phyloP scores from a whole-genome alignment of 2,329 filamentous ascomycete species.

The Xylaria hypoxylon region DNA sequence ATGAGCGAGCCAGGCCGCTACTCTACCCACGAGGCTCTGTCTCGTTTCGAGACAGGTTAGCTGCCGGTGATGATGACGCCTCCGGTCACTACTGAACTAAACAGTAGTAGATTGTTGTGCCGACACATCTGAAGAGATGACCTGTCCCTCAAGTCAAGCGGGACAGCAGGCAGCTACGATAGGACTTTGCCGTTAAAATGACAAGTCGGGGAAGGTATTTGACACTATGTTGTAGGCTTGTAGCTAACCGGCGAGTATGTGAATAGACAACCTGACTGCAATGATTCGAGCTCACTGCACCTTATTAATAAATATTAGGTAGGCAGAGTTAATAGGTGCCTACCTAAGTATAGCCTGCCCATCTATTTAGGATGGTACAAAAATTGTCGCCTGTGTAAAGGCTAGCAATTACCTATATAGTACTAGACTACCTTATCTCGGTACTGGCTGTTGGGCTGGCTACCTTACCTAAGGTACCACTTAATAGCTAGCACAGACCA shows the following conservation, averaged over 20 bases:
- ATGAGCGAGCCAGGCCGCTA: slow-evolving; percentile 2
- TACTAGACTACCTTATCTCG: not conserved
- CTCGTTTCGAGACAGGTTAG: slow-evolving; percentile 7
- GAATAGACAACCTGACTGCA: slow-evolving; percentile 7
- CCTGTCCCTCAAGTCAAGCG: slow-evolving; percentile 13
- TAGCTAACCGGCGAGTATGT: not conserved
- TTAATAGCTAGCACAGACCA: too few species aligned
- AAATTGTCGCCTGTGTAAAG: too few species aligned
- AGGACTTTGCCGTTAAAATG: not conserved
- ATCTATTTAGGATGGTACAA: too few species aligned
- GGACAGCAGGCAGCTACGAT: slow-evolving; percentile 2
- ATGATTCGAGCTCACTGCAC: not conserved
- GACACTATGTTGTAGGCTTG: slow-evolving; percentile 17
- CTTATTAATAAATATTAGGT: slow-evolving; percentile 7
- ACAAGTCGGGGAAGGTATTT: not conserved
- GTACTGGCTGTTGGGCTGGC: too few species aligned
- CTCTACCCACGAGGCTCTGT: not conserved
- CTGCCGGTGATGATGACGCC: slow-evolving; percentile 11
- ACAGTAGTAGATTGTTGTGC: slow-evolving; percentile 18
- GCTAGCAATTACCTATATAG: slow-evolving; percentile 1
- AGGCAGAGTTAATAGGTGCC: not conserved
- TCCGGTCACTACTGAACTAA: slow-evolving; percentile 22
- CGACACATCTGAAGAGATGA: slow-evolving; percentile 25
- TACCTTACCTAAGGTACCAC: too few species aligned
- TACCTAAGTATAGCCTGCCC: too few species aligned